Evolutionary conservation across 2,329 filamentous ascomycete species (phyloP), one percentile per base, ranked within the genome.

Genomic region (Aspergillus neoniger): DNA sequence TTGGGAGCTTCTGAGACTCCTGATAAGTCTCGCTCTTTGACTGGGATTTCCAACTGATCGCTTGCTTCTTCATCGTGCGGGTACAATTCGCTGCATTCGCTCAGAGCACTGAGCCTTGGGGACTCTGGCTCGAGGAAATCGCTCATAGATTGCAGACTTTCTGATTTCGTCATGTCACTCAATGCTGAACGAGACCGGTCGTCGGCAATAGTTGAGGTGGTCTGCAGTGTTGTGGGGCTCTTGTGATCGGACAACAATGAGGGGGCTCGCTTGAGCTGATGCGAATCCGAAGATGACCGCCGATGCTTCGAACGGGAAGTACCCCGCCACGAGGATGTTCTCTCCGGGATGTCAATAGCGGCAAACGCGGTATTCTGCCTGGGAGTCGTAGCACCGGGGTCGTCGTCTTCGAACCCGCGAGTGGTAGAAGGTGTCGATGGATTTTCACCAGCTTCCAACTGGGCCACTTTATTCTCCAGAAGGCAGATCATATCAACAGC

Each of bases 401-500:
- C 70, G 55, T 74, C 70, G 5, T 59, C 64, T 1, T 69, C 67
- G n/a, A 65, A 58, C 3, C 69, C 69, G 5, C 69, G 67, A 38
- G 66, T 62, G 30, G 70, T 70, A 4, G 73, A 71, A 15, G 70
- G 61, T 19, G 62, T 66, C 14, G 72, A 69, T 2, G 52, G 57
- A 21, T 63, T 60, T 21, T 55, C 61, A 32, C 62, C 63, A 8
- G 58, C 59, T 53, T 72, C 71, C 17, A 79, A 60, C 44, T 71
- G 65, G 8, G 78, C 76, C 9, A 78, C 64, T 61, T 73, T 78
- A 5, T 69, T 66, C 69, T 80, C 78, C 4, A 80, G 66, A 50
- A 77, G 74, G 63, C 77, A 80, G 19, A 80, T 80, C 19, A 79
- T 63, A 10, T 75, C 72, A 3, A 80, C 78, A 0, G 78, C 78